These are phyloP conservation scores for Jamesozyma lodderae DNA, from an alignment of 805 yeast genomes.

Conservation along the genomic window DNA sequence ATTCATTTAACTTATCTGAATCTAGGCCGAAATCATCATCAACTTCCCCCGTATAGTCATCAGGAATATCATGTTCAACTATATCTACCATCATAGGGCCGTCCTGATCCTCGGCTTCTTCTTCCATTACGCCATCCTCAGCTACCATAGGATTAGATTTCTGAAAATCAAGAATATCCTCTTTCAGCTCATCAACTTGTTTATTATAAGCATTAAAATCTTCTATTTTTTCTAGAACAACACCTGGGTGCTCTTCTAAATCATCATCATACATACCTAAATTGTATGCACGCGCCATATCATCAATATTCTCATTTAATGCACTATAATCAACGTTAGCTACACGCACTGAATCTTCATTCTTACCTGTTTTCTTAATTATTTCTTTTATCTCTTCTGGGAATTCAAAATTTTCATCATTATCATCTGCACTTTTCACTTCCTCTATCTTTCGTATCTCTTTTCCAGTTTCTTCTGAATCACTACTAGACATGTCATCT, in stretches of 20 bases:
- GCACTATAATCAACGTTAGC: conserved; percentile 34
- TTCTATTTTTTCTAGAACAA: conserved; percentile 42
- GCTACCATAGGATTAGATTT: conserved; percentile 12
- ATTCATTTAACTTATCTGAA: conserved; percentile 34
- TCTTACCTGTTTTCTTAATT: conserved; percentile 4
- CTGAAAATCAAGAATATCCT: conserved; percentile 21
- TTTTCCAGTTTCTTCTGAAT: neutral
- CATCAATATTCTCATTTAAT: conserved; percentile 40
- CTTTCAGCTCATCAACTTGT: conserved; percentile 32
- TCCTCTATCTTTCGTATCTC: conserved; percentile 2
- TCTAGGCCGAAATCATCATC: conserved; percentile 13
- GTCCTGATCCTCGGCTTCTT: conserved; percentile 15
- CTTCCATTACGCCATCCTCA: neutral
- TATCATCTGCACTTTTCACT: neutral
- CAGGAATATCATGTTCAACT: conserved; percentile 27
- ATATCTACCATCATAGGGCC: conserved; percentile 16
- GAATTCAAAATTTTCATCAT: conserved; percentile 5
- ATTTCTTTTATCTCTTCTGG: conserved; percentile 10
- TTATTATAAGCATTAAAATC: conserved; percentile 48
- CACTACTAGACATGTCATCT: conserved; percentile 2
- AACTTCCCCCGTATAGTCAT: conserved; percentile 15
- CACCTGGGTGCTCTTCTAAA: conserved; percentile 42
- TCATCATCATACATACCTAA: conserved; percentile 56
- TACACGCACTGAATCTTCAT: conserved; percentile 9
- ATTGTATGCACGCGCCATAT: conserved; percentile 54